phyloP scores from a whole-genome alignment of 495 filamentous ascomycete genomes.

The Penicillium bovifimosum region DNA sequence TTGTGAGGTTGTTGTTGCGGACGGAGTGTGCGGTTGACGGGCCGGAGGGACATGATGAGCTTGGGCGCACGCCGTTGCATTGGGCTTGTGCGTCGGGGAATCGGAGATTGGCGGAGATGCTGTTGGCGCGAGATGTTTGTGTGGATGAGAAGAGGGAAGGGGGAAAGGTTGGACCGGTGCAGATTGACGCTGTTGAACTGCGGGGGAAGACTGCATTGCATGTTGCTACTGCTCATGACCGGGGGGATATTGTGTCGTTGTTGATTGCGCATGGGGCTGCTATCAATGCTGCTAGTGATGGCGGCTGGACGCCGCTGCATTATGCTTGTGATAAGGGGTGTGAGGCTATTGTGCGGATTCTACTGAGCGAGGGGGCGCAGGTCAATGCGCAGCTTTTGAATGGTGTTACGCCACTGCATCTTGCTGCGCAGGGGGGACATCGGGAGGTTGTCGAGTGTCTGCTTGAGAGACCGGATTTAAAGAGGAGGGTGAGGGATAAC shows the following conservation, averaged over 20 bases:
- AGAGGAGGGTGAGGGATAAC: slow-evolving; percentile 47
- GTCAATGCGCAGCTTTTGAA: slow-evolving; percentile 52
- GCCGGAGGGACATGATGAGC: slow-evolving; percentile 32
- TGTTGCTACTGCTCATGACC: slow-evolving; percentile 50
- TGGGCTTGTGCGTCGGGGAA: slow-evolving; percentile 63
- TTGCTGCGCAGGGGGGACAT: slow-evolving; percentile 56
- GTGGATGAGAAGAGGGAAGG: slow-evolving; percentile 45
- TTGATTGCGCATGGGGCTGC: slow-evolving; percentile 49
- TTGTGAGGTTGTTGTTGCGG: slow-evolving; percentile 40
- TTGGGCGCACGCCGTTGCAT: slow-evolving; percentile 54
- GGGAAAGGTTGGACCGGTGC: slow-evolving; percentile 37
- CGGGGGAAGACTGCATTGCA: slow-evolving; percentile 57
- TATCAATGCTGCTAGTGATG: slow-evolving; percentile 52
- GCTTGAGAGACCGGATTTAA: slow-evolving; percentile 41
- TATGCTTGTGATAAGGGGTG: slow-evolving; percentile 55
- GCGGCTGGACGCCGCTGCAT: slow-evolving; percentile 60
- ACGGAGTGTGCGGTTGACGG: slow-evolving; percentile 42
- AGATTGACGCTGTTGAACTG: slow-evolving; percentile 49
- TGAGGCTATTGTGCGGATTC: slow-evolving; percentile 41
- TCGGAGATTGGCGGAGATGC: slow-evolving; percentile 45
- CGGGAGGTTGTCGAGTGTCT: slow-evolving; percentile 52
- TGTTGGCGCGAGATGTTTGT: slow-evolving; percentile 42
- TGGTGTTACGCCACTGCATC: slow-evolving; percentile 57
- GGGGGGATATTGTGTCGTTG: slow-evolving; percentile 50
- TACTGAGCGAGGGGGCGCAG: slow-evolving; percentile 48